Base-by-base conservation (phyloP, 805 yeast species). In the Hanseniaspora mollemarum region DNA sequence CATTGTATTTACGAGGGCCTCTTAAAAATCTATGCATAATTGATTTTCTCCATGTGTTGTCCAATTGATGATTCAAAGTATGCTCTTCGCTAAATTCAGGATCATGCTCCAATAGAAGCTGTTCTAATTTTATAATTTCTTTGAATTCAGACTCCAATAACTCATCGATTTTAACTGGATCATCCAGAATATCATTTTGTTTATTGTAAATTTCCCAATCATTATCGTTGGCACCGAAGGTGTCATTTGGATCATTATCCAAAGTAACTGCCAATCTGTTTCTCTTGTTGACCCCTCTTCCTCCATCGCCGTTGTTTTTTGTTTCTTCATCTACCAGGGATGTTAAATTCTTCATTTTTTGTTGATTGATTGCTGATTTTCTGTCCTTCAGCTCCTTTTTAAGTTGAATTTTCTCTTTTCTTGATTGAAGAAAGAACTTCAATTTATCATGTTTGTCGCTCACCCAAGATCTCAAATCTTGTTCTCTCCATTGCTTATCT, bases 201-300 rank as follows among this genome's bases (percentile, higher is more conserved):
- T 48, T 48, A 58, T 92, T 75, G 62, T 90, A 90, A 16, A 87
- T 80, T 21, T 83, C 78, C 96, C 96, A 90, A 65, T 92, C 98
- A 51, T 84, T 95, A 62, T 90, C 97, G 60, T 87, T 80, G 2
- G 95, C 88, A 52, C 96, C 97, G 66, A 90, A 88, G 0, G 88
- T 85, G 65, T 90, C 97, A 59, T 80, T 86, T 15, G 94, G 94
- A 63, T 87, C 96, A 57, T 85, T 86, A 60, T 86, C 95, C 31
- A 84, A 81, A 1, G 87, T 78, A 0, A 80, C 77, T 57, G 74
- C 77, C 6, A 71, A 75, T 59, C 82, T 71, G 35, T 72, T 74
- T 28, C 78, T 70, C 45, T 74, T 71, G 7, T 73, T 62, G 4
- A 38, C 49, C 22, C 53, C 48, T 33, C 71, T 58, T 0, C 57